Base-by-base conservation (phyloP, 768 basidiomycete species). In the Phlebiopsis gigantea region DNA sequence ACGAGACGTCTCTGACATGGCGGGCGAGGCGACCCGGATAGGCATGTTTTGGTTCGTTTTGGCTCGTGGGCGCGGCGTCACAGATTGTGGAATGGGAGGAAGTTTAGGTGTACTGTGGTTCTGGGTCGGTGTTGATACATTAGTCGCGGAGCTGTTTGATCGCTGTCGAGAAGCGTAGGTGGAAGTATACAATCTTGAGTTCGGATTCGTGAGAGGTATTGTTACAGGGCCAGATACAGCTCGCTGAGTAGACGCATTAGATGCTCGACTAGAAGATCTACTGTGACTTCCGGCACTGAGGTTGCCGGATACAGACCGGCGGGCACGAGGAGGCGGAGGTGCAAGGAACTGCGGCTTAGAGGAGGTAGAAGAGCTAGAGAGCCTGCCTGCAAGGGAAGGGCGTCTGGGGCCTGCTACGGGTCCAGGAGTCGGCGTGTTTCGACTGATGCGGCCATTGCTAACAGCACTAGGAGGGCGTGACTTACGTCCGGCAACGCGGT, bases 141-240 rank as follows among this genome's bases (percentile, higher is more conserved):
- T 78, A 10, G 77, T 75, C 0, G 76, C 71, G 48, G 86, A 68
- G 65, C 90, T 93, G 29, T 77, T 71, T 21, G 90, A 91, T 21
- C 91, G 80, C 64, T 93, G 91, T 28, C 91, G 82, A n/a, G 91
- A 93, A 29, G 91, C 79, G 68, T 84, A 90, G 7, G 91, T 93
- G 4, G 90, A 78, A 28, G 75, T 74, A 58, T 79, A 77, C 19
- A 89, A 50, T 19, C 72, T 53, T 6, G 61, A 57, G 1, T 54
- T 68, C 17, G 71, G 62, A 1, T 58, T 68, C 14, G 71, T 63
- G 21, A 73, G 65, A 19, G 78, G 75, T 62, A 41, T 67, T 68
- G 56, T 80, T 69, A 41, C 24, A 9, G 88, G 83, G 25, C 89
- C 88, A 21, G 90, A 90, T 17, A 84, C 81, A 15, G 89, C 87